Evolutionary conservation across 2,329 filamentous ascomycete genomes (phyloP).

Genomic region (Penicillium glabrum): DNA sequence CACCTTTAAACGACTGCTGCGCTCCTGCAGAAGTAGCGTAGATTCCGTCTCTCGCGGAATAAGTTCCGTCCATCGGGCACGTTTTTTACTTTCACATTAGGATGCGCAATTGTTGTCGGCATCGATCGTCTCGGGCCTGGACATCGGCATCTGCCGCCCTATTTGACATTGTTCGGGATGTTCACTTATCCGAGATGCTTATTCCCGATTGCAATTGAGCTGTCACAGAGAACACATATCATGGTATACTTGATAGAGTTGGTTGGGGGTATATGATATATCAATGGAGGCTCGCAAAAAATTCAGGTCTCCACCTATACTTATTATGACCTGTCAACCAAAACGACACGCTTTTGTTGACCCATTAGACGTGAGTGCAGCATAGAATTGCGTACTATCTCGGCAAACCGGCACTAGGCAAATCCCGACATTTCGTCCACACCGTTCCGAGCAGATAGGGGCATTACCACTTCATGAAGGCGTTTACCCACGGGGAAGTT

Average conservation of each 20-base stretch:
- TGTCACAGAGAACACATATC: neutral
- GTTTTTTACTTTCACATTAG: neutral
- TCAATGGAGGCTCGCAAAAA: neutral
- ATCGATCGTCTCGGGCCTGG: neutral
- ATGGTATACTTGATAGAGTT: neutral
- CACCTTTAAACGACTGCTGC: neutral
- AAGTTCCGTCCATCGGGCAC: neutral
- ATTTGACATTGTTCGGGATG: neutral
- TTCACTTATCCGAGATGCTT: neutral
- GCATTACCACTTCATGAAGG: neutral
- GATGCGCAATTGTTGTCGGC: neutral
- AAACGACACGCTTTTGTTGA: neutral
- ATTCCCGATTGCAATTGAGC: neutral
- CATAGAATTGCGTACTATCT: conserved; percentile 8
- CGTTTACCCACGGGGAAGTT: neutral
- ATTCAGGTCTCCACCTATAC: neutral
- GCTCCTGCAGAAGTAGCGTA: too few relatives aligned
- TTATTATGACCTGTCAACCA: neutral
- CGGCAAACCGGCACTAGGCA: conserved; percentile 36
- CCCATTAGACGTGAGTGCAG: neutral
- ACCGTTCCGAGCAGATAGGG: conserved; percentile 4
- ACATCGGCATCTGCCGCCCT: neutral
- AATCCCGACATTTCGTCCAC: conserved; percentile 8
- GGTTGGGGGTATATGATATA: neutral
- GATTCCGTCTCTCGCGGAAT: neutral